These are phyloP conservation scores for Rosa hybrid DNA, from an alignment of 331 rosid species.

Conservation along the genomic window DNA sequence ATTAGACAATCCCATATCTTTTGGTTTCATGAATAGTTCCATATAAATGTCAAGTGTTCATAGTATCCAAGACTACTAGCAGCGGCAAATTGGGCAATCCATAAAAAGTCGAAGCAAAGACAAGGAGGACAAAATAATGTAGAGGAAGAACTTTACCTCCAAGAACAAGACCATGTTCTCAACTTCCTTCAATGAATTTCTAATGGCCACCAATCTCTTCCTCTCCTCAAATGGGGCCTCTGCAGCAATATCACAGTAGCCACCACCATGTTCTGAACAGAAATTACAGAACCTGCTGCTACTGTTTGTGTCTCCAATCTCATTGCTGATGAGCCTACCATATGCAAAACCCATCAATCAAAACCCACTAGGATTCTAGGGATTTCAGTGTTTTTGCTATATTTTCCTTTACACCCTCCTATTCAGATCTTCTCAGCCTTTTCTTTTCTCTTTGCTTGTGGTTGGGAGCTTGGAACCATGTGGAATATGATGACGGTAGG, in stretches of 20 bases:
- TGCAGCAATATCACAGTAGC: constrained; percentile 20
- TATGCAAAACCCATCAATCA: constrained; percentile 32
- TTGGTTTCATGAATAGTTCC: background rate
- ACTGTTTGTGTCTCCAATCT: constrained; percentile 13
- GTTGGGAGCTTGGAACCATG: constrained; percentile 11
- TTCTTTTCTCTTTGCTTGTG: constrained; percentile 18
- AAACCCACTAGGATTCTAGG: background rate
- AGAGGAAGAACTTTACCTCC: constrained; percentile 24
- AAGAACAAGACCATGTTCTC: constrained; percentile 21
- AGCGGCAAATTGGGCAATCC: background rate
- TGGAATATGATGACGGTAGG: constrained; percentile 20
- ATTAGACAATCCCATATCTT: background rate
- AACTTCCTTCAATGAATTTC: constrained; percentile 33
- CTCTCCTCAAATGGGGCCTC: constrained; percentile 35
- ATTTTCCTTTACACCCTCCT: background rate
- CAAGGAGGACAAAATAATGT: background rate
- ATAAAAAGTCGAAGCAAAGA: background rate
- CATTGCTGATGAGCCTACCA: constrained; percentile 22
- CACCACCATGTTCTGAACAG: constrained; percentile 33
- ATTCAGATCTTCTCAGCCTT: constrained; percentile 18
- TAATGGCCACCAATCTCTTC: constrained; percentile 29
- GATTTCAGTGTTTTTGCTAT: background rate
- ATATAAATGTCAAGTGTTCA: background rate
- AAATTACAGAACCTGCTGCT: constrained; percentile 28
- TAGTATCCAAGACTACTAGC: background rate